Conservation (phyloP, 2,329 filamentous ascomycete species). For the Aspergillus nomiae region DNA sequence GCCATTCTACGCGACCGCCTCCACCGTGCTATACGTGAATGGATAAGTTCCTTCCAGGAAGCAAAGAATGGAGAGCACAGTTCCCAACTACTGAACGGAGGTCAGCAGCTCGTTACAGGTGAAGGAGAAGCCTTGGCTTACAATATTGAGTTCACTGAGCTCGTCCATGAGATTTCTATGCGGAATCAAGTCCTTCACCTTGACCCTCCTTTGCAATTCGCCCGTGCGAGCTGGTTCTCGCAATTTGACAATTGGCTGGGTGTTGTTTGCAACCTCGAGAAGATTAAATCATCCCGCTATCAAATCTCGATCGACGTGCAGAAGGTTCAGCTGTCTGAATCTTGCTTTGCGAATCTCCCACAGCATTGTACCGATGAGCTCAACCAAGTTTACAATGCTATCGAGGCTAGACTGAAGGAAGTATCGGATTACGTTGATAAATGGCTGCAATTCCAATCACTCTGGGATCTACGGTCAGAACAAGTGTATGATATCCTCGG, state of each 20-base stretch:
- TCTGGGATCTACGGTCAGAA: slow-evolving; percentile 96
- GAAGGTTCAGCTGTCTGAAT: slow-evolving; percentile 45
- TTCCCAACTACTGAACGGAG: slow-evolving; percentile 25
- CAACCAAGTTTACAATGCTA: slow-evolving; percentile 74
- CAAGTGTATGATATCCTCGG: slow-evolving; percentile 91
- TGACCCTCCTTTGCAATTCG: slow-evolving; percentile 88
- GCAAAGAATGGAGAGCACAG: slow-evolving; percentile 33
- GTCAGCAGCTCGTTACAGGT: slow-evolving; percentile 22
- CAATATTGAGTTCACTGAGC: slow-evolving; percentile 47
- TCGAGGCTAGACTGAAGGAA: slow-evolving; percentile 79
- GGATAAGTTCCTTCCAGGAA: slow-evolving; percentile 83
- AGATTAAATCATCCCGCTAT: slow-evolving; percentile 93
- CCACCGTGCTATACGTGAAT: slow-evolving; percentile 78
- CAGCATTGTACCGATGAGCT: slow-evolving; percentile 79
- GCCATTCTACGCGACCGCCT: slow-evolving; percentile 76
- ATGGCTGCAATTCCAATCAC: slow-evolving; percentile 97
- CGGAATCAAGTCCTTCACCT: slow-evolving; percentile 96
- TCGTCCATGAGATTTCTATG: slow-evolving; percentile 94
- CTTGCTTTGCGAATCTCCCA: slow-evolving; percentile 79
- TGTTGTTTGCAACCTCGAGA: slow-evolving; percentile 86
- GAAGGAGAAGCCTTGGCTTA: slow-evolving; percentile 36
- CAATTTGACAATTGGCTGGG: slow-evolving; percentile 94
- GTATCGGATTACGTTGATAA: slow-evolving; percentile 90
- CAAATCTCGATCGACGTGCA: slow-evolving; percentile 72
- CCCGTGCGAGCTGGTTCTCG: slow-evolving; percentile 88